Evolutionary conservation across 2,329 filamentous ascomycete genomes (phyloP).

Genomic region (Verticillium klebahnii): DNA sequence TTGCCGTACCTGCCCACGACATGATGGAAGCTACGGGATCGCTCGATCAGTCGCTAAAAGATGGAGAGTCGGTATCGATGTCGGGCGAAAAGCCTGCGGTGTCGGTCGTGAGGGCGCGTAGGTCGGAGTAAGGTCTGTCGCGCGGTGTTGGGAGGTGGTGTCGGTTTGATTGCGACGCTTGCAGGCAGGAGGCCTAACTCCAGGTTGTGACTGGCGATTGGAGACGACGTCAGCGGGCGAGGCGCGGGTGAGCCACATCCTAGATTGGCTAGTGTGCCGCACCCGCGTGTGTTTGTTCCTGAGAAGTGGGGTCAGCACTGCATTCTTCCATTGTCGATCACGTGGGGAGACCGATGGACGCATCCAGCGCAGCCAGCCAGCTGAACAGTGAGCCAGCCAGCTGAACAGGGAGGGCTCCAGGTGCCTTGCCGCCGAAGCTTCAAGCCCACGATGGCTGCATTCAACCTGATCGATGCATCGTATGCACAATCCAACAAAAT

Average conservation of each 20-base stretch:
- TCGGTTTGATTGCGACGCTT: neutral
- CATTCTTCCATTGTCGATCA: neutral
- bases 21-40: conserved; percentile 23
- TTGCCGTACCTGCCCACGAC: conserved; percentile 41
- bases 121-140: neutral
- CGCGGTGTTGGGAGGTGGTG: neutral
- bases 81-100: neutral
- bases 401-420: too few relatives aligned
- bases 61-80: neutral
- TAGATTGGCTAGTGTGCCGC: neutral
- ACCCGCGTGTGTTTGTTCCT: neutral
- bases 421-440: too few relatives aligned
- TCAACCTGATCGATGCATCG: too few relatives aligned
- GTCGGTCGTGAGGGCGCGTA: neutral
- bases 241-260: conserved; percentile 2
- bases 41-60: neutral
- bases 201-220: neutral
- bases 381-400: too few relatives aligned
- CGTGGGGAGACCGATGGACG: neutral
- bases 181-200: neutral
- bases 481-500: too few relatives aligned
- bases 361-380: too few relatives aligned
- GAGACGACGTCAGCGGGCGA: conserved; percentile 4
- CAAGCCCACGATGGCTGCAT: too few relatives aligned
- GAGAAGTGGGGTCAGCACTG: neutral